Evolutionary conservation across 495 filamentous ascomycete species (phyloP).

Genomic region (Lepraria neglecta): DNA sequence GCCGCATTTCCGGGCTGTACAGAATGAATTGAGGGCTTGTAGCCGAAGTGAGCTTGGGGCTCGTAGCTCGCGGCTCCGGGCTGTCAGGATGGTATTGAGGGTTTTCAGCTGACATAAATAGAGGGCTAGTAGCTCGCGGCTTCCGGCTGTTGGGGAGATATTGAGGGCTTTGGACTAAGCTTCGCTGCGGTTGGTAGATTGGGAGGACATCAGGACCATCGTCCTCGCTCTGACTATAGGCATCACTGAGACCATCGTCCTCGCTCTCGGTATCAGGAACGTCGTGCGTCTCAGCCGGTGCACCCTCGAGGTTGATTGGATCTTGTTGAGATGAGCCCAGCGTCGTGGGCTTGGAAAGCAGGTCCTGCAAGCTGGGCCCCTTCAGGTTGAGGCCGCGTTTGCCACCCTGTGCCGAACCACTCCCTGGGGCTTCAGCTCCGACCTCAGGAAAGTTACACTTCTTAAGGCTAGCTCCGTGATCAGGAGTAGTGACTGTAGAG

Average conservation of each 20-base stretch:
- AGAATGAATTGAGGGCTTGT: not conserved
- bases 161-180: not conserved
- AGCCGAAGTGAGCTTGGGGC: not conserved
- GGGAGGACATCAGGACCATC: conserved; percentile 23
- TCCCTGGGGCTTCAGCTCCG: not conserved
- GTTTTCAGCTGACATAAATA: too few species aligned
- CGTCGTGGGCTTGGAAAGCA: conserved; percentile 4
- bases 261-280: conserved; percentile 21
- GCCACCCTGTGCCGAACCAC: not conserved
- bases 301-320: conserved; percentile 20
- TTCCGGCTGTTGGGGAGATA: too few species aligned
- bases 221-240: conserved; percentile 26
- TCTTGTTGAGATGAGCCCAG: conserved; percentile 13
- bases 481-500: conserved; percentile 20
- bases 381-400: conserved; percentile 7
- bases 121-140: too few species aligned
- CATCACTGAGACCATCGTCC: conserved; percentile 26
- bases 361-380: conserved; percentile 3
- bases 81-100: too few species aligned
- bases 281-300: not conserved
- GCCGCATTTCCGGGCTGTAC: not conserved
- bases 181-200: not conserved
- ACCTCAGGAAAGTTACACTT: not conserved
- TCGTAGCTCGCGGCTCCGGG: too few species aligned
- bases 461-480: conserved; percentile 1